Evolutionary conservation across 768 basidiomycete species (phyloP), one percentile per base, ranked within the genome.

Genomic region (Cubamyces lactineus): DNA sequence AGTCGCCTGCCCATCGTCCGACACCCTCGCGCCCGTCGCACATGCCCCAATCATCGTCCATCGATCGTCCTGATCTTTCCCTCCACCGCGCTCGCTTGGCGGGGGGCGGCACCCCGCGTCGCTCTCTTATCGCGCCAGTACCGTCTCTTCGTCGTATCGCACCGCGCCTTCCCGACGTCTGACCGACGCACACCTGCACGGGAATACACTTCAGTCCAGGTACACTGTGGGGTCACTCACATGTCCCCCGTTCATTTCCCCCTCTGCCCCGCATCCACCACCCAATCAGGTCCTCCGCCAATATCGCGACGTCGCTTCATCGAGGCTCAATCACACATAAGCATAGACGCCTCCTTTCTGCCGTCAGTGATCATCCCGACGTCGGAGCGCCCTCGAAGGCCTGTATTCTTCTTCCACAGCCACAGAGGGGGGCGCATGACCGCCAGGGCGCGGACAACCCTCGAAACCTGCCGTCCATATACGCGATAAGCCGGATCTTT

Each of bases 391-490:
- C 34, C 57, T 38, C 4, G 40, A 24, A 47, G 28, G 56, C 56
- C 45, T 51, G 24, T 53, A 51, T 40, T 45, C 49, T 59, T 59
- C 57, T 59, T 34, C 57, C 57, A 53, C 62, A 42, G 62, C 62
- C 56, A 57, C 41, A 39, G 19, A n/a, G 26, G 40, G n/a, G 51
- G 47, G 52, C 62, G 62, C 62, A 63, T 63, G 62, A 63, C 62
- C 57, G n/a, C 28, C 42, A 59, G 34, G 23, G 54, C 47, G 21
- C 50, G 38, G 19, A 26, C 47, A 3, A 49, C 52, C 62, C 62
- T 28, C 34, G n/a, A 24, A 23, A 23, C 39, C 24, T 58, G 43
- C 42, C 62, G 53, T 50, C 56, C 34, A 3, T 11, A 11, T 4
- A 43, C n/a, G 41, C 47, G 62, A 63, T 59, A 59, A 42, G 57